Base-by-base conservation (phyloP, 257 asterid species). In the Nicotiana obtusifolia region DNA sequence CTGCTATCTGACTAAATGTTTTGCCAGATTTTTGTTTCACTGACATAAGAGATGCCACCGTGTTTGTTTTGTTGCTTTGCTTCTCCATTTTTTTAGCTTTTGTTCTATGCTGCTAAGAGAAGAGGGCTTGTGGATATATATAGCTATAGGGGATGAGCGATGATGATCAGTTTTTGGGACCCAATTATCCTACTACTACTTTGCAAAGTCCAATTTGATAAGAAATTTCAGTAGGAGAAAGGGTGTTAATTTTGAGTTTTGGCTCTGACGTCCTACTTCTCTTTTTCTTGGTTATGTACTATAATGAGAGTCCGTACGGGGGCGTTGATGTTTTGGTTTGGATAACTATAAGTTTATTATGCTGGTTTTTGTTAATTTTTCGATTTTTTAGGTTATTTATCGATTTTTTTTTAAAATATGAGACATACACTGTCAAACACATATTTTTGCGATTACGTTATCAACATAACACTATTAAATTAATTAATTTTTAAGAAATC, bases 21-120 rank as follows among this genome's bases (percentile, higher is more conserved):
- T 95, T 95, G 83, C 97, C 93, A 7, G 98, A 92, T 15, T 76
- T 85, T 11, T 59, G 88, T 93, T 92, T 94, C 76, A 90, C 89
- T 82, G 86, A 84, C 76, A 89, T 88, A 28, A 95, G 93, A 5
- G 84, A 87, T 9, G 91, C 87, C 84, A 88, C 91, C 31, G 53
- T 56, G 82, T 76, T 79, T 28, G 89, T 89, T 83, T 91, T 89
- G 68, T 7, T 19, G 88, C 37, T 82, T 56, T 15, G 76, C 35
- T 77, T 82, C 4, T 85, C 89, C 89, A 86, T 86, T 75, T 6
- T 3, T 22, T 60, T 3, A 30, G 1, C 33, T 61, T 61, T 69
- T 47, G 79, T 35, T 73, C 9, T 41, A 41, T 47, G 49, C 1
- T 75, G 62, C 22, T 22, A 49, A 26, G 1, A 6, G 14, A 26